phyloP scores from a whole-genome alignment of 768 basidiomycete species.

The Mycena venus region DNA sequence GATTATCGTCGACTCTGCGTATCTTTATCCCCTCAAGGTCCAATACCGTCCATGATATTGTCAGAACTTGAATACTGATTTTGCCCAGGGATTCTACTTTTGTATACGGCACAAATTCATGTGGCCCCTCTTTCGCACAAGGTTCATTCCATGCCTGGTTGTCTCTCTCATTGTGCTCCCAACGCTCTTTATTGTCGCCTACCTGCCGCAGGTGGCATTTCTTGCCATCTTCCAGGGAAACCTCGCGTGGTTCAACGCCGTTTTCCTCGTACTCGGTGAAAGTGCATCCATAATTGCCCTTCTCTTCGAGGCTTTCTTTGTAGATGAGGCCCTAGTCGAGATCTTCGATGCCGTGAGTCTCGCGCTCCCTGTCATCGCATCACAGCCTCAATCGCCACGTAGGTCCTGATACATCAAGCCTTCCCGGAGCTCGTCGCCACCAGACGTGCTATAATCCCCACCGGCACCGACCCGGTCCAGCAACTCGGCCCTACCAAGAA shows the following conservation, averaged over 20 bases:
- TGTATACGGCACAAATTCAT: constrained; percentile 16
- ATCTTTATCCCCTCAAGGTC: constrained; percentile 24
- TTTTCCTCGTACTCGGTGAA: constrained; percentile 28
- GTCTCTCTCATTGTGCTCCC: constrained; percentile 42
- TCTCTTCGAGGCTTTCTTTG: constrained; percentile 29
- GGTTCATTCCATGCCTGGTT: constrained; percentile 32
- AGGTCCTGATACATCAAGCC: constrained; percentile 25
- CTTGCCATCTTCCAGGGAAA: constrained; percentile 65
- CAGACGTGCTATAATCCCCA: constrained; percentile 16
- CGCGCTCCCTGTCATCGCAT: background rate
- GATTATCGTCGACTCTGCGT: constrained; percentile 15
- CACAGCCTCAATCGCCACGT: background rate
- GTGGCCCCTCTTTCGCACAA: constrained; percentile 26
- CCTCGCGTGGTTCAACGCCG: constrained; percentile 56
- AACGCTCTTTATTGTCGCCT: constrained; percentile 57
- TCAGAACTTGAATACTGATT: constrained; percentile 1
- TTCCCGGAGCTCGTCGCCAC: constrained; percentile 17
- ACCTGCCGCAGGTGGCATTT: constrained; percentile 66
- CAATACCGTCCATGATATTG: background rate
- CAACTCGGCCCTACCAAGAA: constrained; percentile 22
- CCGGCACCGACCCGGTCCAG: constrained; percentile 16
- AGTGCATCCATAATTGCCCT: constrained; percentile 25
- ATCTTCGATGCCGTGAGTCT: constrained; percentile 24
- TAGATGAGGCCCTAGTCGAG: constrained; percentile 24
- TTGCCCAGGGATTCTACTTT: background rate